A percentile compares a stretch with the other conserved stretches of the same genome.
Evolutionary conservation across 257 asterid genomes (phyloP).

Genomic region (Plantago ovata): DNA sequence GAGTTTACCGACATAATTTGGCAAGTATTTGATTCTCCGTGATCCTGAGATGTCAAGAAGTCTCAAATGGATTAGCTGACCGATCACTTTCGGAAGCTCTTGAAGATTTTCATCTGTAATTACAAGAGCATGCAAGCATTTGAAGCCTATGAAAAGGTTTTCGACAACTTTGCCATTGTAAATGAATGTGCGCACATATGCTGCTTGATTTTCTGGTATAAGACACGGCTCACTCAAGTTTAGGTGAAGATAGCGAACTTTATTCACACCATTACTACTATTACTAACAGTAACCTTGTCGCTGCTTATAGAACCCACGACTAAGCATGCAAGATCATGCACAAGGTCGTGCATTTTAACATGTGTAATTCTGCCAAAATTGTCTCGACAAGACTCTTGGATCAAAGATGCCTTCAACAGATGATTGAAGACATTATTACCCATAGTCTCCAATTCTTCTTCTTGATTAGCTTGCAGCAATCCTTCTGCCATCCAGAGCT

Average conservation of each 20-base stretch:
- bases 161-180: background rate
- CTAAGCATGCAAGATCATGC: no score
- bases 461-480: background rate
- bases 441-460: conserved; percentile 10
- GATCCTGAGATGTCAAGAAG: conserved; percentile 15
- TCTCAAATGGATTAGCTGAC: conserved; percentile 26
- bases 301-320: no score
- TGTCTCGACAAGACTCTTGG: conserved; percentile 16
- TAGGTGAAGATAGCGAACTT: no score
- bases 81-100: conserved; percentile 1
- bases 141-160: conserved; percentile 14
- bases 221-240: conserved; percentile 28
- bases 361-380: conserved; percentile 4
- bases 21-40: conserved; percentile 4
- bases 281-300: no score
- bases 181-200: conserved; percentile 17
- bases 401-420: conserved; percentile 23
- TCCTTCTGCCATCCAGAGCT: conserved; percentile 26
- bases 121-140: conserved; percentile 13
- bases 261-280: no score
- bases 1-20: no score
- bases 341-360: conserved; percentile 32
- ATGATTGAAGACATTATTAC: background rate
- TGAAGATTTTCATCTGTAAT: background rate
- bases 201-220: conserved; percentile 9